phyloP scores from a whole-genome alignment of 2,329 filamentous ascomycete genomes.

The Exophiala alcalophila region DNA sequence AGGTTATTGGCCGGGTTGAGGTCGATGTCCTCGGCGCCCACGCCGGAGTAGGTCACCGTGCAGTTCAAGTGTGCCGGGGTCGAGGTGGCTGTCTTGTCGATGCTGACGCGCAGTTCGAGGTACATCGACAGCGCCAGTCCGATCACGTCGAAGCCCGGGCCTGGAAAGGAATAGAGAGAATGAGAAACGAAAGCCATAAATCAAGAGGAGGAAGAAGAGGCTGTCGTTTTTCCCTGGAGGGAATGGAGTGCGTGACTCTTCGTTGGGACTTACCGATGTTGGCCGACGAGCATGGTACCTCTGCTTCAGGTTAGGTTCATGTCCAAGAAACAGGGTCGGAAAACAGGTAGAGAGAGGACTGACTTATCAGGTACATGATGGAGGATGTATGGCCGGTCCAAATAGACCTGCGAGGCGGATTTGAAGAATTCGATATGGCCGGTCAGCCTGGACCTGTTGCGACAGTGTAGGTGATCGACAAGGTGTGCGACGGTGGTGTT shows the following conservation, averaged over 20 bases:
- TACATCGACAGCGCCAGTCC: constrained; percentile 88
- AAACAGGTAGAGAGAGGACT: constrained; percentile 10
- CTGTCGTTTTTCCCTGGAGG: background rate
- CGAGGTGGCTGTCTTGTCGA: constrained; percentile 47
- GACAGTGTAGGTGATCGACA: too few species aligned
- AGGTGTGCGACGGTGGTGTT: too few species aligned
- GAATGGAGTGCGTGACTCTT: background rate
- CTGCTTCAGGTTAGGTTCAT: constrained; percentile 16
- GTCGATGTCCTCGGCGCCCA: constrained; percentile 69
- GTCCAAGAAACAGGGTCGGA: too few species aligned
- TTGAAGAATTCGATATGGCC: too few species aligned
- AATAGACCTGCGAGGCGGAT: background rate
- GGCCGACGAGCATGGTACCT: constrained; percentile 79
- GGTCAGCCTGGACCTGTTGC: too few species aligned
- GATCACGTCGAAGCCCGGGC: constrained; percentile 96
- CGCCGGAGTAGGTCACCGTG: constrained; percentile 83
- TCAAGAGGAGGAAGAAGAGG: background rate
- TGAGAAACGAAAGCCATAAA: too few species aligned
- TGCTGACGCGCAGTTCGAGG: constrained; percentile 80
- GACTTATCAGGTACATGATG: constrained; percentile 28
- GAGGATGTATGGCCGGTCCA: background rate
- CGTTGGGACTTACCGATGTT: constrained; percentile 66
- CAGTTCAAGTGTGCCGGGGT: constrained; percentile 60
- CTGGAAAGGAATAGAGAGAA: constrained; percentile 10
- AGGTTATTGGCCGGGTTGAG: constrained; percentile 84